Base-by-base conservation (phyloP, 2,329 filamentous ascomycete genomes). In the Hortaea werneckii region DNA sequence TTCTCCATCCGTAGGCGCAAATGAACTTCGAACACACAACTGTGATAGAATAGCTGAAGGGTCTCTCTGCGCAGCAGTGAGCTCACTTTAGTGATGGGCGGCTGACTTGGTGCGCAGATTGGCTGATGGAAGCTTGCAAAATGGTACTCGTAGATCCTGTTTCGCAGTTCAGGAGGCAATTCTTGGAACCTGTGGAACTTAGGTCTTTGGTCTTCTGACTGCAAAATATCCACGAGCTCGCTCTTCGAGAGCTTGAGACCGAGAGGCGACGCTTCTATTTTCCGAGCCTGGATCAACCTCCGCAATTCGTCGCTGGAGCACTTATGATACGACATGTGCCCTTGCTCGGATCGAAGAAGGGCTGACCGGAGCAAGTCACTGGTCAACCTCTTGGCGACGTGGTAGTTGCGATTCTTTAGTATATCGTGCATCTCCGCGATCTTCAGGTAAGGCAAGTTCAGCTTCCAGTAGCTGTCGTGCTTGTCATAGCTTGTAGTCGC, bases 121-220 rank as follows among this genome's bases (percentile, higher is more conserved):
- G 45, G 27, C 26, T 32, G 10, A 28, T 28, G 27, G n/a, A 53
- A 46, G 4, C 38, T 42, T 3, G 41, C 42, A 30, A 52, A 48
- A 39, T 55, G 43, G 20, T 44, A 35, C 20, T 35, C 42, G 34
- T 53, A 53, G 11, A 54, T 29, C 5, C 40, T 20, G 35, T 51
- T 49, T 4, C 49, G 30, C 12, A 50, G 29, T 35, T 50, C 49
- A 5, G 49, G 32, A n/a, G 46, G 49, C 29, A 50, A 27, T 7
- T 48, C 32, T 7, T 28, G 4, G 29, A 50, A 48, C 2, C 37
- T 12, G 7, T 39, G 30, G 40, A 50, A 50, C 11, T 40, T 40
- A 3, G 27, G 49, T 6, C 37, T 3, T 12, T 29, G 7, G 28
- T 50, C 49, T 1, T n/a, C 44, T 6, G 28, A 6, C 7, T 42